Base-by-base conservation (phyloP, 2,329 filamentous ascomycete species). In the Claviceps arundinis region DNA sequence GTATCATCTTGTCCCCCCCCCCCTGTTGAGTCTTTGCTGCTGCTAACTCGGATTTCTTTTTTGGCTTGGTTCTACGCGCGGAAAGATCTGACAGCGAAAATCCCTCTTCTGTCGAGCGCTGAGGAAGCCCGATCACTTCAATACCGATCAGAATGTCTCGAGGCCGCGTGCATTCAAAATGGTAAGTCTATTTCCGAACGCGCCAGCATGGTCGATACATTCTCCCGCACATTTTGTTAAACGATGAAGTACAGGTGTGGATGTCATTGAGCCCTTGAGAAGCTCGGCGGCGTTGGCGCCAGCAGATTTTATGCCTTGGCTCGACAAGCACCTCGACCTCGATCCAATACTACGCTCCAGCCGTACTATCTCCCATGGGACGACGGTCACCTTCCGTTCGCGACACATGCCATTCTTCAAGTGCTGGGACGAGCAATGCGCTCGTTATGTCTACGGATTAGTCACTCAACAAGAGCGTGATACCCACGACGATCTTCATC, bases 371-470 rank as follows among this genome's bases (percentile, higher is more conserved):
- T 51, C 47, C 16, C 43, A 50, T 47, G 52, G 37, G 37, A 49
- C 47, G n/a, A 44, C 37, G 13, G 41, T 34, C 44, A 19, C 45
- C 9, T 50, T 47, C 30, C 45, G 17, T 48, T 47, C 26, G 48
- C 51, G 43, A 48, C 46, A 47, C 47, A 50, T 56, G 48, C 62
- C 59, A 34, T 59, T 74, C 11, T 74, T 74, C 62, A 80, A 77
- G 61, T 81, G 78, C 62, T 73, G 68, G 64, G 68, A 80, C 55
- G 73, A 79, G 50, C 68, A 68, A 52, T 81, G 78, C 58, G 64
- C 77, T 54, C 73, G 77, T 61, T 81, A 79, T 62, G 73, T 81
- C 40, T 81, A 81, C 56, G 78, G 78, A 34, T 80, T 80, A 59
- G 60, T 68, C 38, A 73, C 69, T 52, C 67, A 66, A 40, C 66